Percentiles rank a stretch among this genome's conserved stretches.
Conservation (phyloP, 73 alveolate species). For the Effrenium voratum region DNA sequence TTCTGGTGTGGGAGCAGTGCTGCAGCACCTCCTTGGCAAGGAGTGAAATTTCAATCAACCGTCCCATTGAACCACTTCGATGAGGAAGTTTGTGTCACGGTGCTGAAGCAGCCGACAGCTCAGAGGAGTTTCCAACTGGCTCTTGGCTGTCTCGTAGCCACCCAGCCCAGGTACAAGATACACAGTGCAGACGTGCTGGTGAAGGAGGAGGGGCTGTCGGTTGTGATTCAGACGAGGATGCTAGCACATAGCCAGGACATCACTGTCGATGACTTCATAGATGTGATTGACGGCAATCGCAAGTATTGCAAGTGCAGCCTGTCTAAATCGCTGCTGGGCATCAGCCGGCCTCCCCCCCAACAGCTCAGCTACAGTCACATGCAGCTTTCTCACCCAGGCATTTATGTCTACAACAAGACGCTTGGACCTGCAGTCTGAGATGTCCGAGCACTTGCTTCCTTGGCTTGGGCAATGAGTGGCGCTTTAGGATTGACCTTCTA, state of each 20-base stretch:
- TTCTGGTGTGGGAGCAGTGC: not conserved
- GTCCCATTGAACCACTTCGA: slow-evolving; percentile 75
- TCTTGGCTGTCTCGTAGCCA: not conserved
- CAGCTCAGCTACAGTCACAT: no score
- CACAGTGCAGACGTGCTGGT: slow-evolving; percentile 88
- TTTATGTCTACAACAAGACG: slow-evolving; percentile 82
- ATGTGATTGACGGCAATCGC: slow-evolving; percentile 78
- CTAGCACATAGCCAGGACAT: slow-evolving; percentile 26
- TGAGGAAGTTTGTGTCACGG: slow-evolving; percentile 81
- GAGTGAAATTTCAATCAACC: slow-evolving; percentile 76
- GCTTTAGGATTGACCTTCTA: slow-evolving; percentile 65
- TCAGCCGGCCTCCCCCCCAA: no score
- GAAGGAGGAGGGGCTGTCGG: slow-evolving; percentile 1
- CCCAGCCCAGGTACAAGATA: slow-evolving; percentile 60
- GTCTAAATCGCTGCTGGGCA: not conserved
- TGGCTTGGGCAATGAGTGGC: not conserved
- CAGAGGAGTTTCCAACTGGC: not conserved
- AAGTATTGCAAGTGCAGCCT: slow-evolving; percentile 82
- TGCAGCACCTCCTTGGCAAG: not conserved
- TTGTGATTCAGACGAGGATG: not conserved
- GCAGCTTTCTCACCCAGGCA: no score
- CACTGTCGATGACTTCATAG: slow-evolving; percentile 86
- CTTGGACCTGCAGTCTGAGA: slow-evolving; percentile 8
- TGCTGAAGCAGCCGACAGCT: slow-evolving; percentile 47
- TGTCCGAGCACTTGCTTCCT: not conserved